Base-by-base conservation (phyloP, 768 basidiomycete genomes). In the Cyclocybe aegerita region DNA sequence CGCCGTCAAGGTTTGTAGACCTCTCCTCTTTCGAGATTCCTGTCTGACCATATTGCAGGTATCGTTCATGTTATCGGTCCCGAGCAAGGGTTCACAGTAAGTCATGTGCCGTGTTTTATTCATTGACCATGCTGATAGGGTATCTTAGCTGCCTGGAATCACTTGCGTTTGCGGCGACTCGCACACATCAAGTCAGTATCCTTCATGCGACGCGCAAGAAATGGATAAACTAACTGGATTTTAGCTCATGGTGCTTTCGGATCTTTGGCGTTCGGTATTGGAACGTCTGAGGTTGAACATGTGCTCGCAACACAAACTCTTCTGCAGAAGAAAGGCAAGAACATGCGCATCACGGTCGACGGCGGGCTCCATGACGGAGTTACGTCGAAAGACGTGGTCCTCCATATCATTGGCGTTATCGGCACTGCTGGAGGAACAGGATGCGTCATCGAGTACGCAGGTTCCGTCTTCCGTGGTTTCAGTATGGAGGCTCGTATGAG, bases 341-440 rank as follows among this genome's bases (percentile, higher is more conserved):
- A 94, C 72, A 93, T 95, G 91, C 85, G 89, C 39, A 89, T 95
- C 60, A 85, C 83, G 41, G 90, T 95, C 55, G 86, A 95, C 46
- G 93, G 93, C 52, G 77, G 82, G 32, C 80, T 95, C 29, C 74
- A 73, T 15, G 86, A 90, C 60, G 93, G 93, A 42, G 88, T 94
- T 47, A 88, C 77, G 39, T 91, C 92, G 6, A 95, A 95, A 68
- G 93, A 95, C 65, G 89, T 94, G 54, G 86, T 94, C 50, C 78
- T 95, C 14, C 83, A 95, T 62, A 91, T 93, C 60, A 95, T 95
- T 61, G 93, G 93, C 39, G 69, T 85, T 58, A 93, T 94, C 63
- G 93, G 93, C 52, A 93, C 93, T n/a, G 93, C 93, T 43, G 93
- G 93, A 60, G 93, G 91, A 45, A 95, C 87, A 17, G 93, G 91